phyloP scores from a whole-genome alignment of 495 filamentous ascomycete genomes.

The Annulohypoxylon nitens region DNA sequence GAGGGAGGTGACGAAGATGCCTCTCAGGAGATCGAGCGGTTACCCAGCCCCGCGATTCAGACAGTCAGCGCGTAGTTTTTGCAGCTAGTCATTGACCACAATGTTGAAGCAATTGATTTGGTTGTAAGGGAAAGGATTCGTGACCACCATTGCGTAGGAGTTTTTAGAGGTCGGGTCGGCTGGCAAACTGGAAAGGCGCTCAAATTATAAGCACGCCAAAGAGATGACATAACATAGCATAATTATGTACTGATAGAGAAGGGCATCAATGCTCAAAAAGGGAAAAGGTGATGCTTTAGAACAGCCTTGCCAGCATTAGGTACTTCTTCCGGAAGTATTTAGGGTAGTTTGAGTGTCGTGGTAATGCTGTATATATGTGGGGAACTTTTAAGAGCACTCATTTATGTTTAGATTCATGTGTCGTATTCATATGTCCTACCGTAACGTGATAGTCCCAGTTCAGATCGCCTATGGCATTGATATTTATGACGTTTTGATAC shows the following conservation, averaged over 20 bases:
- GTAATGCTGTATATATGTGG: conserved; percentile 41
- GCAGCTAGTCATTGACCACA: conserved; percentile 1
- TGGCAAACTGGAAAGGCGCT: conserved; percentile 33
- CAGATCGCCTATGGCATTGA: neutral
- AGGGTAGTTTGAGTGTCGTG: conserved; percentile 15
- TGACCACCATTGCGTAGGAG: conserved; percentile 37
- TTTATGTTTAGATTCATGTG: conserved; percentile 24
- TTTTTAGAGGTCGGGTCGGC: conserved; percentile 34
- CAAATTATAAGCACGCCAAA: conserved; percentile 31
- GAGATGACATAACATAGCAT: conserved; percentile 24
- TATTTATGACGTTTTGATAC: neutral
- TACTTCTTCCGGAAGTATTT: conserved; percentile 24
- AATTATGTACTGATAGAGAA: conserved; percentile 45
- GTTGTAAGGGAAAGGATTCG: conserved; percentile 29
- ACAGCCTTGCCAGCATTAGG: conserved; percentile 15
- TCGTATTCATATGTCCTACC: conserved; percentile 2
- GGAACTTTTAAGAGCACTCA: conserved; percentile 32
- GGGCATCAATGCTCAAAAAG: conserved; percentile 25
- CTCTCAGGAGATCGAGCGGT: conserved; percentile 47
- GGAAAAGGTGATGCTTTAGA: conserved; percentile 8
- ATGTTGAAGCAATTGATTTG: conserved; percentile 27
- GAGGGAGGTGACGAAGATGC: conserved; percentile 40
- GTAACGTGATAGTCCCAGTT: neutral
- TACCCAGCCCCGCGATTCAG: conserved; percentile 57
- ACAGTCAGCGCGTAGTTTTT: conserved; percentile 54